Conservation (phyloP, 2,329 filamentous ascomycete species). For the Westerdykella ornata region DNA sequence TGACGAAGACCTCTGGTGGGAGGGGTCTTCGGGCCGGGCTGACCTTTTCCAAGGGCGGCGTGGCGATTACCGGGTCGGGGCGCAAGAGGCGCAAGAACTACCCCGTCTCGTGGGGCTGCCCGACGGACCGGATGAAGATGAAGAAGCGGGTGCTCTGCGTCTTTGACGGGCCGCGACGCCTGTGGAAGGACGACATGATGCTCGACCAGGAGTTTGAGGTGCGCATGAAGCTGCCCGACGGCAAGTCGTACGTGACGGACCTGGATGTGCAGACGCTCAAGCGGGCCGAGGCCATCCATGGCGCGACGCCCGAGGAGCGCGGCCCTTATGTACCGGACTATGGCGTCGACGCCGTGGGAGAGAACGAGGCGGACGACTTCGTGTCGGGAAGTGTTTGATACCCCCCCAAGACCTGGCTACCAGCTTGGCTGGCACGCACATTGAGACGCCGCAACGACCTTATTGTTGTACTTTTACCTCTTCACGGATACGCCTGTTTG, state of each 20-base stretch:
- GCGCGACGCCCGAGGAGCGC: conserved; percentile 77
- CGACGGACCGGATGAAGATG: conserved; percentile 91
- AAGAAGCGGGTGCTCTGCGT: conserved; percentile 94
- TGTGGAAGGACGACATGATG: conserved; percentile 99
- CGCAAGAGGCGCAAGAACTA: conserved; percentile 93
- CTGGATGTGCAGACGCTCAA: conserved; percentile 85
- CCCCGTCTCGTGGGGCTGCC: conserved; percentile 87
- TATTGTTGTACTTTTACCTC: conserved; percentile 3
- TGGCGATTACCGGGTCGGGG: conserved; percentile 51
- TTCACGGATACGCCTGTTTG: background rate
- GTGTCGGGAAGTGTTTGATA: conserved; percentile 7
- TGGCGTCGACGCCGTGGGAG: conserved; percentile 35
- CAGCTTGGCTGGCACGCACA: conserved; percentile 1
- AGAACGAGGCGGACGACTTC: conserved; percentile 9
- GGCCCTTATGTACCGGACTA: conserved; percentile 76
- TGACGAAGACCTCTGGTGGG: conserved; percentile 36
- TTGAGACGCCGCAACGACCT: conserved; percentile 6
- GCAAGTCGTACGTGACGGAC: conserved; percentile 81
- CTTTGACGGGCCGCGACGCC: conserved; percentile 77
- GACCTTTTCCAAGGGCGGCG: conserved; percentile 71
- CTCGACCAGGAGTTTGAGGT: conserved; percentile 92
- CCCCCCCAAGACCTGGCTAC: background rate
- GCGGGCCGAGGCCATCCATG: conserved; percentile 76
- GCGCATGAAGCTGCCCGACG: conserved; percentile 61
- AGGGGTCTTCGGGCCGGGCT: conserved; percentile 50